A percentile compares a stretch with the other conserved stretches of the same genome.
Conservation (phyloP, 306 rosid species). For the Lathyrus sativus region DNA sequence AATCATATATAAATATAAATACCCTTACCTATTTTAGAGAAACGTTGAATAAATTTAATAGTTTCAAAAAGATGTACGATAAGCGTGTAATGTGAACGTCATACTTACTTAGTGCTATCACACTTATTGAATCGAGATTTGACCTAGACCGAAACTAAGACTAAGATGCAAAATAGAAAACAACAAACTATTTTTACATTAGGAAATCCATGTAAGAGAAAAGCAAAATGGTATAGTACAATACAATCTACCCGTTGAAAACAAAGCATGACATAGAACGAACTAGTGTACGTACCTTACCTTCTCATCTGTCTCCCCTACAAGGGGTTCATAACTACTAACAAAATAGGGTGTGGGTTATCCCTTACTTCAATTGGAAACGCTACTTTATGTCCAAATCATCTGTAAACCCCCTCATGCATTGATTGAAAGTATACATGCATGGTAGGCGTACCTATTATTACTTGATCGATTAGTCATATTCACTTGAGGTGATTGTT, state of each 20-base stretch:
- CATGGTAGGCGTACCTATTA: neutral
- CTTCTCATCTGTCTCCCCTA: constrained; percentile 19
- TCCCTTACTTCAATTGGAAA: constrained; percentile 32
- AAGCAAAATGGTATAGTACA: neutral
- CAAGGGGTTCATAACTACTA: constrained; percentile 1
- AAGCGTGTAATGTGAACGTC: too few species aligned
- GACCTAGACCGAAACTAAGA: too few species aligned
- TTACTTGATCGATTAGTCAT: neutral
- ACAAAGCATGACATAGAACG: constrained; percentile 33
- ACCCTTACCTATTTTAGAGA: too few species aligned
- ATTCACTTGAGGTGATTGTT: neutral
- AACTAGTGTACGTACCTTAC: constrained; percentile 30
- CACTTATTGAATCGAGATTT: too few species aligned
- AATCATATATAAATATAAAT: too few species aligned
- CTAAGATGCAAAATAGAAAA: too few species aligned
- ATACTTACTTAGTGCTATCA: too few species aligned
- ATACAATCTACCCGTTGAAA: neutral
- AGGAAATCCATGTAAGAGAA: neutral
- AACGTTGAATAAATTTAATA: too few species aligned
- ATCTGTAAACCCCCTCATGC: constrained; percentile 23
- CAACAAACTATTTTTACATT: too few species aligned
- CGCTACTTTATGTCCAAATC: constrained; percentile 33
- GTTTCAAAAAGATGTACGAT: too few species aligned
- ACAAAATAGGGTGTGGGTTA: constrained; percentile 28
- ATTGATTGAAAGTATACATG: neutral